These are phyloP conservation scores for Gossypium gossypioides DNA, from an alignment of 441 rosid genomes.

Conservation along the genomic window DNA sequence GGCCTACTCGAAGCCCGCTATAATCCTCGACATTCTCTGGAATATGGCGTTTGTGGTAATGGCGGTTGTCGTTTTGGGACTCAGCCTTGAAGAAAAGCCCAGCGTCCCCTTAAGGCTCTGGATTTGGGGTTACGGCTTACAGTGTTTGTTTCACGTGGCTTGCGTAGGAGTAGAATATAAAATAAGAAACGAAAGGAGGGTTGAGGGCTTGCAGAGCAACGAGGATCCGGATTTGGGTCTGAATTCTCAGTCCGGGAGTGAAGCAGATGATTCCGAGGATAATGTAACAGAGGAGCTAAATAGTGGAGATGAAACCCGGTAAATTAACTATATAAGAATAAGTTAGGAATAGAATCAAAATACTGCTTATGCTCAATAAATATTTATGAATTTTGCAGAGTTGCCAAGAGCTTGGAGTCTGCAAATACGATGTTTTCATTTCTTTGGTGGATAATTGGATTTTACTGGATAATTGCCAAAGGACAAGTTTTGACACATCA, in stretches of 20 bases:
- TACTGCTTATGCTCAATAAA: neutral
- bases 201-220: slow-evolving; percentile 1
- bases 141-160: slow-evolving; percentile 46
- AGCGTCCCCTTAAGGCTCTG: slow-evolving; percentile 51
- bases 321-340: neutral
- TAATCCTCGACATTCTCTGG: slow-evolving; percentile 48
- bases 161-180: slow-evolving; percentile 39
- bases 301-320: slow-evolving; percentile 42
- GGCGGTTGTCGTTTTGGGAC: slow-evolving; percentile 31
- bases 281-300: slow-evolving; percentile 24
- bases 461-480: slow-evolving; percentile 43
- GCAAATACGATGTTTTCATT: slow-evolving; percentile 54
- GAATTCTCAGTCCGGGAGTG: slow-evolving; percentile 26
- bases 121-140: slow-evolving; percentile 42
- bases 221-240: slow-evolving; percentile 16
- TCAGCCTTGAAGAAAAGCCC: slow-evolving; percentile 36
- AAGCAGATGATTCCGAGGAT: slow-evolving; percentile 37
- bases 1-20: slow-evolving; percentile 53
- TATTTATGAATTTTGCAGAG: slow-evolving; percentile 23
- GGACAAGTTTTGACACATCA: slow-evolving; percentile 27
- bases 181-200: slow-evolving; percentile 28
- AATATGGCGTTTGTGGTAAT: slow-evolving; percentile 38
- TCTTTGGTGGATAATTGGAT: slow-evolving; percentile 55
- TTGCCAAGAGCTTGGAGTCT: slow-evolving; percentile 46
- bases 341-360: neutral